These are phyloP conservation scores for Huiozyma sinensis DNA, from an alignment of 805 yeast species.

Conservation along the genomic window DNA sequence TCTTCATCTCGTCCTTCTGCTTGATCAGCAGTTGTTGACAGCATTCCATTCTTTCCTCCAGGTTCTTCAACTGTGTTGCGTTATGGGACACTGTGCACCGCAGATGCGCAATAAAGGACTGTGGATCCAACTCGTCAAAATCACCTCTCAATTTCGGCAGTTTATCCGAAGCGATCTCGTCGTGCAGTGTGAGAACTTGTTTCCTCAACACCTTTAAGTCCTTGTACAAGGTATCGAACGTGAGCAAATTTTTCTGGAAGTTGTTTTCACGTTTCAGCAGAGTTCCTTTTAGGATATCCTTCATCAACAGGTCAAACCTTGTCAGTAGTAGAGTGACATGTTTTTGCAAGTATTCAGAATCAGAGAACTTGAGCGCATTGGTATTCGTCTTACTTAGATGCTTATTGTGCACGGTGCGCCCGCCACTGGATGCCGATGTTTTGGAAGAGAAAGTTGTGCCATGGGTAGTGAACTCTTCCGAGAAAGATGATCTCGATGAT, in stretches of 20 bases:
- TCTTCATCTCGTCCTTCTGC: slow-evolving; percentile 20
- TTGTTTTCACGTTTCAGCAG: slow-evolving; percentile 21
- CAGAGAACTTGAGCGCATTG: slow-evolving; percentile 10
- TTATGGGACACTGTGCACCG: slow-evolving; percentile 8
- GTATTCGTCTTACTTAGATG: slow-evolving; percentile 1
- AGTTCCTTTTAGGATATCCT: slow-evolving; percentile 12
- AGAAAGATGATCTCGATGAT: slow-evolving; percentile 6
- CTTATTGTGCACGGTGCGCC: background rate
- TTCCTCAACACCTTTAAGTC: slow-evolving; percentile 23
- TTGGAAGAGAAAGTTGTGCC: background rate
- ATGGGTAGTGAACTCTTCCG: background rate
- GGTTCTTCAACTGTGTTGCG: slow-evolving; percentile 16
- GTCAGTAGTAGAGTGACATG: slow-evolving; percentile 16
- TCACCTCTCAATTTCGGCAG: slow-evolving; percentile 21
- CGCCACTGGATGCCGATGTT: background rate
- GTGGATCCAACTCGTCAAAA: slow-evolving; percentile 18
- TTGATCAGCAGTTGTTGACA: slow-evolving; percentile 12
- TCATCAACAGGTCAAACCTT: slow-evolving; percentile 18
- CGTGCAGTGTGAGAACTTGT: slow-evolving; percentile 16
- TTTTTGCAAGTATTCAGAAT: slow-evolving; percentile 14
- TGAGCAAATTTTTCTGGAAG: slow-evolving; percentile 21
- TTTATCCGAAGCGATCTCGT: slow-evolving; percentile 21
- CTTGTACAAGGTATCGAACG: slow-evolving; percentile 16
- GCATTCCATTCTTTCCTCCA: slow-evolving; percentile 22
- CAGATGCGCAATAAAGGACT: slow-evolving; percentile 18